A percentile compares a stretch with the other conserved stretches of the same genome.
Conservation (phyloP, 2,329 filamentous ascomycete species). For the Calonectria pseudoreteaudii region DNA sequence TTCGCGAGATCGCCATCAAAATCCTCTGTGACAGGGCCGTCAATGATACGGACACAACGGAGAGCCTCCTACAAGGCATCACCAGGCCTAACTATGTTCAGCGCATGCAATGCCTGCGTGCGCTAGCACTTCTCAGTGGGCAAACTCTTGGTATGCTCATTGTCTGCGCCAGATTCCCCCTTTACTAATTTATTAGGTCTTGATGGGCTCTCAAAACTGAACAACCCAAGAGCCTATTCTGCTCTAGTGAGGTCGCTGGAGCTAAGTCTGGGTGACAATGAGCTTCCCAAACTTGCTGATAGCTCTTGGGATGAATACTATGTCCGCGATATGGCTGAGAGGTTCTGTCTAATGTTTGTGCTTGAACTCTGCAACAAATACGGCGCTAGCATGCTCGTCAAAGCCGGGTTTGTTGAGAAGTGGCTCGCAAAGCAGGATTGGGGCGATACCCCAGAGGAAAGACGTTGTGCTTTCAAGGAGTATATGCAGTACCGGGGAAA, state of each 20-base stretch:
- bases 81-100: conserved; percentile 69
- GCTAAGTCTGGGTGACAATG: conserved; percentile 62
- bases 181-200: conserved; percentile 42
- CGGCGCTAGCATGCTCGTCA: conserved; percentile 67
- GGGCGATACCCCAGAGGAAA: conserved; percentile 66
- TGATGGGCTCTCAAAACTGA: conserved; percentile 58
- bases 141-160: conserved; percentile 48
- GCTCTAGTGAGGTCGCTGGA: conserved; percentile 72
- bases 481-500: conserved; percentile 65
- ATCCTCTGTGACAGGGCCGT: conserved; percentile 68
- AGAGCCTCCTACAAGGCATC: conserved; percentile 67
- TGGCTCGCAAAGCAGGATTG: conserved; percentile 83
- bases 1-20: conserved; percentile 75
- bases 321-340: conserved; percentile 71
- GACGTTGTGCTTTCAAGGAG: conserved; percentile 63
- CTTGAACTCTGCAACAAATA: conserved; percentile 70
- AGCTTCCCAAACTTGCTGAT: conserved; percentile 65
- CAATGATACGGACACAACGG: conserved; percentile 66
- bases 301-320: conserved; percentile 72
- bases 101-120: conserved; percentile 67
- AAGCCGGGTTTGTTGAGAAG: conserved; percentile 75
- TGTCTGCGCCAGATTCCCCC: not conserved
- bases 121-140: conserved; percentile 65
- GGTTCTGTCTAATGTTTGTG: conserved; percentile 69
- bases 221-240: conserved; percentile 63